Percentiles rank a stretch among this genome's conserved stretches.
Evolutionary conservation across 225 moss, liverwort and hornwort species (phyloP).

Genomic region (Sphagnum contortum): DNA sequence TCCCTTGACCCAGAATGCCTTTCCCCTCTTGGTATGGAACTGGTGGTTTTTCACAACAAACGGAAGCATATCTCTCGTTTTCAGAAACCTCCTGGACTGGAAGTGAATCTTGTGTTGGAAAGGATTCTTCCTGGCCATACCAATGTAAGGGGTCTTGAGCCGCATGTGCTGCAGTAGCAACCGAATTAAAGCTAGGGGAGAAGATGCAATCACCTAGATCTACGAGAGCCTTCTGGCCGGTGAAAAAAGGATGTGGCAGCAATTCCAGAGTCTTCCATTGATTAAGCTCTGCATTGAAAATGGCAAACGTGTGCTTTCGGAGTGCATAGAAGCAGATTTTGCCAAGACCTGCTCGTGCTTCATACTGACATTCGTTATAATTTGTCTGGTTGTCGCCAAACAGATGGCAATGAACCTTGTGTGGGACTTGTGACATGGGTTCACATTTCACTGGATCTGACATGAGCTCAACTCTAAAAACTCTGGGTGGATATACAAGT

Average conservation of each 20-base stretch:
- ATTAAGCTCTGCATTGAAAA: conserved; percentile 11
- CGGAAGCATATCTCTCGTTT: not conserved
- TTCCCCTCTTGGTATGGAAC: conserved; percentile 1
- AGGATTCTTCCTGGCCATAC: not conserved
- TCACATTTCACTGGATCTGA: conserved; percentile 2
- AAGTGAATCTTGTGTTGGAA: not conserved
- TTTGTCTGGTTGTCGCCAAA: conserved; percentile 24
- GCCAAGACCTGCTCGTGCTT: conserved; percentile 16
- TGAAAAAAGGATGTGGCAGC: conserved; percentile 10
- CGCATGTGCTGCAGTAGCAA: no score
- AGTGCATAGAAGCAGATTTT: conserved; percentile 20
- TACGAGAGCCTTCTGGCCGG: conserved; percentile 12
- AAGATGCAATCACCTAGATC: conserved; percentile 3
- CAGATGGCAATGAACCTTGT: conserved; percentile 11
- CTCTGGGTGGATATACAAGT: not conserved
- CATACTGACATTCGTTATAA: conserved; percentile 13
- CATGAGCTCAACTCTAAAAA: not conserved
- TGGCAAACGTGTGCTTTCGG: conserved; percentile 12
- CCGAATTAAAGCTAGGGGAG: conserved; percentile 1
- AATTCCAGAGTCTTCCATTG: conserved; percentile 21
- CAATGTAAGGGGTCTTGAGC: not conserved
- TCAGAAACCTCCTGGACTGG: not conserved
- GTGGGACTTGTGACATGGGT: not conserved
- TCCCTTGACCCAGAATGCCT: not conserved
- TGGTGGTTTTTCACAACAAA: not conserved